Evolutionary conservation across 345 rosid species (phyloP), one percentile per base, ranked within the genome.

Genomic region (Arabis alpina): DNA sequence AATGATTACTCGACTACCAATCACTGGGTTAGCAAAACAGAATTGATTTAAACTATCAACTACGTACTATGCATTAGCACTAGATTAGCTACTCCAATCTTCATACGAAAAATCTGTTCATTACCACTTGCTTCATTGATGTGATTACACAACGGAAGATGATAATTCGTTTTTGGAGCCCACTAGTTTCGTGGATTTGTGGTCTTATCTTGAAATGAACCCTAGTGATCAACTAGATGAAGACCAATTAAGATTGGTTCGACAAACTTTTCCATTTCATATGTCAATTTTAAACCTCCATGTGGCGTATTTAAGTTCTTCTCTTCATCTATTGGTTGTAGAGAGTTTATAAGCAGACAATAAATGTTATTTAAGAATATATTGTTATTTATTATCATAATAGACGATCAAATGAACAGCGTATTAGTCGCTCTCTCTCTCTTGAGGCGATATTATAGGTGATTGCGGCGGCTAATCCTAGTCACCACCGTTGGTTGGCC

Each of bases 231-330:
- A 67, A 68, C 68, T 60, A 45, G 61, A 54, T 42, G 23, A 51
- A 59, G 54, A 59, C 68, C 72, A 59, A 43, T 68, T 6, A 4
- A 23, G 54, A 45, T 19, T 47, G 53, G 70, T 54, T 54, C 70
- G 74, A 54, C 64, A 68, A 61, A 27, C 64, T 54, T 68, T 16
- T 61, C 28, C 45, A 68, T 68, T n/a, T 10, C 56, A 54, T 28
- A 19, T 40, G 43, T 67, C 52, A 60, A 23, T 60, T 32, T 27
- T 53, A 15, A 28, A 34, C 72, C 68, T 61, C 56, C 68, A 9
- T 61, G 63, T 67, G 57, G 61, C 73, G 78, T 75, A 54, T 75
- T 54, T 37, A 61, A 75, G 68, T 75, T 75, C 59, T 75, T 61
- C 70, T 75, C 59, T 61, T 55, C 70, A 27, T 68, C 44, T 49